phyloP scores from a whole-genome alignment of 2,329 filamentous ascomycete genomes.

The Aureobasidium melanogenum region DNA sequence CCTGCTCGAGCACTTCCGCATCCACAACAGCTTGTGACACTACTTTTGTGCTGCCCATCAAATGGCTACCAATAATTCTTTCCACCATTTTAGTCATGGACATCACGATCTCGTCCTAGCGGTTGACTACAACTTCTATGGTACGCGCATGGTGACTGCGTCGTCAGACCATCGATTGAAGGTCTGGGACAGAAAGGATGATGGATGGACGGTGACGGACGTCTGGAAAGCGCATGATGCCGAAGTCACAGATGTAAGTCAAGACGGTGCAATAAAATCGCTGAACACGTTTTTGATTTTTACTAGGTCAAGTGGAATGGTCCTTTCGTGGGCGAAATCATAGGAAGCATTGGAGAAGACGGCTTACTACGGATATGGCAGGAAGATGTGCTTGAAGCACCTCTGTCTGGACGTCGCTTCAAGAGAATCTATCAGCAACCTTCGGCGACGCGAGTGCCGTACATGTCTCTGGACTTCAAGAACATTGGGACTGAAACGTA shows the following conservation, averaged over 20 bases:
- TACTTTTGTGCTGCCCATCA: not conserved
- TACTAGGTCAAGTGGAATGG: constrained; percentile 83
- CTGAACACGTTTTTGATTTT: not conserved
- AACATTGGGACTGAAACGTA: constrained; percentile 78
- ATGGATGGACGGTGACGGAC: constrained; percentile 76
- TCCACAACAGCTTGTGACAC: not conserved
- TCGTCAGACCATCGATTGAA: constrained; percentile 89
- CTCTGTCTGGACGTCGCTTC: constrained; percentile 69
- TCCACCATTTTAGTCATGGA: constrained; percentile 58
- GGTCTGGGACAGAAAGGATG: constrained; percentile 74
- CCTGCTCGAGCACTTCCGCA: too few species aligned
- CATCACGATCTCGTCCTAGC: constrained; percentile 76
- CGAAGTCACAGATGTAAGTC: constrained; percentile 72
- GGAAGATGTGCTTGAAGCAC: constrained; percentile 73
- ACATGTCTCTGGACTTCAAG: constrained; percentile 75
- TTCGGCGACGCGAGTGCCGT: constrained; percentile 61
- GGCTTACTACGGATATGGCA: constrained; percentile 88
- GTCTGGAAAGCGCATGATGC: constrained; percentile 85
- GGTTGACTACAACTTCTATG: constrained; percentile 85
- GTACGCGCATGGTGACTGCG: constrained; percentile 81
- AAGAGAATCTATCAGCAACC: constrained; percentile 55
- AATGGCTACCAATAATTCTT: constrained; percentile 24
- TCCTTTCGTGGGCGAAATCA: constrained; percentile 76
- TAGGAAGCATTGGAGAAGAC: constrained; percentile 83
- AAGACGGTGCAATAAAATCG: not conserved